These are phyloP conservation scores for Pezicula neosporulosa DNA, from an alignment of 2,329 filamentous ascomycete genomes.

Conservation along the genomic window DNA sequence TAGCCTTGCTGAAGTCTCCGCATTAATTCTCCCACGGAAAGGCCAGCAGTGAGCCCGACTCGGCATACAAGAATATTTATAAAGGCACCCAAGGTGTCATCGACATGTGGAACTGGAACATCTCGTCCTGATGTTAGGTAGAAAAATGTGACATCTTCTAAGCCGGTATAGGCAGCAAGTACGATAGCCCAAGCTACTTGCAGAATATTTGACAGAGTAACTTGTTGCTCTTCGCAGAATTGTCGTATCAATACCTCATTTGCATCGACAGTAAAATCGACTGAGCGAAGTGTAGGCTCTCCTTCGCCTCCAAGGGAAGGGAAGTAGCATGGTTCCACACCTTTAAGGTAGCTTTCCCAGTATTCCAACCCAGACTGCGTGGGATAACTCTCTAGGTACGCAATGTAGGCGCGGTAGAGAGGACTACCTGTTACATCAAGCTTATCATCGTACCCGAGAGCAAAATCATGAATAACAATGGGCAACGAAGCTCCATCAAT, in stretches of 20 bases:
- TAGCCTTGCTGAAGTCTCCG: neutral
- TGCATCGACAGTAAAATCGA: conserved; percentile 31
- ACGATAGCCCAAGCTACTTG: conserved; percentile 50
- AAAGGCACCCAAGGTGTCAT: conserved; percentile 39
- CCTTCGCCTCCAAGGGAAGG: conserved; percentile 28
- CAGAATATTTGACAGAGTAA: conserved; percentile 46
- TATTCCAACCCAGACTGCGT: conserved; percentile 29
- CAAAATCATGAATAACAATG: conserved; percentile 42
- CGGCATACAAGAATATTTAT: conserved; percentile 53
- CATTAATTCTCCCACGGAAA: neutral
- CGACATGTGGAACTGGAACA: conserved; percentile 41
- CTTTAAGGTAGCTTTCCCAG: conserved; percentile 41
- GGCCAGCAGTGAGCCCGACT: conserved; percentile 27
- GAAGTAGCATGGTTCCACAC: conserved; percentile 42
- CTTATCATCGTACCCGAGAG: conserved; percentile 38
- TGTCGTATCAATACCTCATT: conserved; percentile 47
- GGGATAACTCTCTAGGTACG: conserved; percentile 25
- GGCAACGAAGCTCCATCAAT: conserved; percentile 49
- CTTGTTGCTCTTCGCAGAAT: conserved; percentile 35
- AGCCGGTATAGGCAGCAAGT: conserved; percentile 42
- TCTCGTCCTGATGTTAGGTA: conserved; percentile 51
- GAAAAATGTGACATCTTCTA: conserved; percentile 47
- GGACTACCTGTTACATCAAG: conserved; percentile 32
- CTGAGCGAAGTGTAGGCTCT: conserved; percentile 31
- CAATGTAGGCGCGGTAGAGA: conserved; percentile 34